Evolutionary conservation across 202 grass and related monocot genomes (phyloP).

Genomic region (Alloteropsis angusta): DNA sequence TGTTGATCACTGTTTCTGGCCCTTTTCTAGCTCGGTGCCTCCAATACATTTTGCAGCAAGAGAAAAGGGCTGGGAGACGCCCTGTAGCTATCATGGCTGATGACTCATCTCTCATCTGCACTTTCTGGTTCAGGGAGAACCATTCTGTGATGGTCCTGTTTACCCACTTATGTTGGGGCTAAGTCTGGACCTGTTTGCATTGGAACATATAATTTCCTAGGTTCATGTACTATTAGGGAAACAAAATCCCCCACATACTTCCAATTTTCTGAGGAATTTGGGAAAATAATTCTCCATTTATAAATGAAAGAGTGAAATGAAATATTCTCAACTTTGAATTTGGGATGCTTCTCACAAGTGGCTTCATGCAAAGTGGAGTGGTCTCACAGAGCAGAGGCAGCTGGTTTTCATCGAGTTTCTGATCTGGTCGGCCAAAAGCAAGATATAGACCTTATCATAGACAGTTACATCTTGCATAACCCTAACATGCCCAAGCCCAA

Average conservation of each 20-base stretch:
- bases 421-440: conserved; percentile 4
- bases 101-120: conserved; percentile 16
- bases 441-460: neutral
- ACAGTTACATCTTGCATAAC: neutral
- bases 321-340: too few relatives aligned
- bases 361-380: neutral
- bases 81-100: conserved; percentile 13
- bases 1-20: neutral
- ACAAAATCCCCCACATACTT: too few relatives aligned
- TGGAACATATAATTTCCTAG: neutral
- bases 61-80: neutral
- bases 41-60: neutral
- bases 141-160: neutral
- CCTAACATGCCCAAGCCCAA: conserved; percentile 13
- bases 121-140: neutral
- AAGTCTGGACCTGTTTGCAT: neutral
- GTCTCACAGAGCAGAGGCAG: neutral
- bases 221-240: neutral
- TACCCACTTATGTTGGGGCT: neutral
- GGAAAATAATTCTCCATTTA: too few relatives aligned
- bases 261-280: neutral
- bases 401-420: neutral
- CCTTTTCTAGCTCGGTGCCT: neutral
- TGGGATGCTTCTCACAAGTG: neutral
- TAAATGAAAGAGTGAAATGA: too few relatives aligned